Conservation (phyloP, 2,329 filamentous ascomycete genomes). For the Penicillium sp. region DNA sequence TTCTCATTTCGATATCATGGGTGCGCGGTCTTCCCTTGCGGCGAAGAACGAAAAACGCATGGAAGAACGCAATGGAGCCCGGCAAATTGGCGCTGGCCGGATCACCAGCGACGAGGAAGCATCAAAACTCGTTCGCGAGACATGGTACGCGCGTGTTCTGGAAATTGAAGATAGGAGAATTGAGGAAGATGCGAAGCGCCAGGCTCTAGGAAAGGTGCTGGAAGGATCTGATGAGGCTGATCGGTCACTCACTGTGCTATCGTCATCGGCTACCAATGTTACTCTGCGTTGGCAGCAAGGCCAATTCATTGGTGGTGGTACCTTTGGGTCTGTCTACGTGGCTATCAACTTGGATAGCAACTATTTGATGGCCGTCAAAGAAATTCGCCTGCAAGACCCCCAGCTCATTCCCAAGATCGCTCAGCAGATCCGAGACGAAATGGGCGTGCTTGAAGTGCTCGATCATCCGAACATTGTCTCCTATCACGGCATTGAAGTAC, state of each 20-base stretch:
- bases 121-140: slow-evolving; percentile 67
- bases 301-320: slow-evolving; percentile 95
- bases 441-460: slow-evolving; percentile 91
- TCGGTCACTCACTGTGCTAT: slow-evolving; percentile 87
- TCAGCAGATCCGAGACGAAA: slow-evolving; percentile 91
- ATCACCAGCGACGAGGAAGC: slow-evolving; percentile 82
- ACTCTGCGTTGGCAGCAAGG: slow-evolving; percentile 97
- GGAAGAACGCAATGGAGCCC: slow-evolving; percentile 74
- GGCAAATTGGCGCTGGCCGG: slow-evolving; percentile 73
- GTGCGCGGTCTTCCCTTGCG: slow-evolving; percentile 85
- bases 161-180: slow-evolving; percentile 76
- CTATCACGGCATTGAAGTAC: slow-evolving; percentile 96
- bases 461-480: slow-evolving; percentile 98
- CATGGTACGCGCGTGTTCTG: slow-evolving; percentile 69
- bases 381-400: slow-evolving; percentile 94
- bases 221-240: slow-evolving; percentile 96
- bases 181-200: slow-evolving; percentile 77
- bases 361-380: slow-evolving; percentile 97
- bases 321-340: slow-evolving; percentile 95
- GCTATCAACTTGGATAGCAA: slow-evolving; percentile 96
- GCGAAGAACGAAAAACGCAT: slow-evolving; percentile 88
- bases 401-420: slow-evolving; percentile 94
- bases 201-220: slow-evolving; percentile 82
- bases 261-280: slow-evolving; percentile 90
- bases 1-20: slow-evolving; percentile 99